Evolutionary conservation across 2,329 filamentous ascomycete species (phyloP), one percentile per base, ranked within the genome.

Genomic region (Ceratocystis eucalypticola): DNA sequence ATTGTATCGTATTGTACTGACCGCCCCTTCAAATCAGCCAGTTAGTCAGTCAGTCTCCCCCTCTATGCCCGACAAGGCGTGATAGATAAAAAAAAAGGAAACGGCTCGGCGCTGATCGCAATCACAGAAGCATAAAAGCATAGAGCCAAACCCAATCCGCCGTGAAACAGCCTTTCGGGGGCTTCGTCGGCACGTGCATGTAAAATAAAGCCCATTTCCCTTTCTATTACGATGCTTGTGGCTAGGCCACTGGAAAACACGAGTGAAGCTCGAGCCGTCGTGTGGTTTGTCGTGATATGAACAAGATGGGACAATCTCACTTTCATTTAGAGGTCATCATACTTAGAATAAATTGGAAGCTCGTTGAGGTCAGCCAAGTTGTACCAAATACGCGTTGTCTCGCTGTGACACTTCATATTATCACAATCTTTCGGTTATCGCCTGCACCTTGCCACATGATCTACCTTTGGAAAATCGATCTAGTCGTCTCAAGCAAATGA

Each of bases 261-360:
- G 55, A 59, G 30, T 59, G 55, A 59, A 59, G 55, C 55, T 37
- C 55, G 55, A 59, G 55, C 55, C 55, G 28, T 59, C 10, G 30
- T 20, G 55, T n/a, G 55, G 55, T 59, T 33, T 33, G 28, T 37
- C 15, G 28, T n/a, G 22, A 12, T 33, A 20, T 59, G 55, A 59
- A 59, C 37, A 59, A 59, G 28, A 37, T 59, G 55, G 55, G 2
- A 37, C 17, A 59, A 59, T 37, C 28, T 59, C 55, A 59, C 55
- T 5, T 59, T 59, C 55, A 59, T 59, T 37, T 59, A 7, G 17
- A 37, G 15, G 15, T n/a, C 28, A n/a, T 59, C 17, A 30, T 59
- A 59, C 28, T 59, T 30, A 10, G 12, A 28, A 53, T 28, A 25
- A 53, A 15, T 28, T 53, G 37, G 12, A 41, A 41, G 37, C 37